These are phyloP conservation scores for Protomyces inundatus DNA, from an alignment of 1,139 yeast genomes.

Conservation along the genomic window DNA sequence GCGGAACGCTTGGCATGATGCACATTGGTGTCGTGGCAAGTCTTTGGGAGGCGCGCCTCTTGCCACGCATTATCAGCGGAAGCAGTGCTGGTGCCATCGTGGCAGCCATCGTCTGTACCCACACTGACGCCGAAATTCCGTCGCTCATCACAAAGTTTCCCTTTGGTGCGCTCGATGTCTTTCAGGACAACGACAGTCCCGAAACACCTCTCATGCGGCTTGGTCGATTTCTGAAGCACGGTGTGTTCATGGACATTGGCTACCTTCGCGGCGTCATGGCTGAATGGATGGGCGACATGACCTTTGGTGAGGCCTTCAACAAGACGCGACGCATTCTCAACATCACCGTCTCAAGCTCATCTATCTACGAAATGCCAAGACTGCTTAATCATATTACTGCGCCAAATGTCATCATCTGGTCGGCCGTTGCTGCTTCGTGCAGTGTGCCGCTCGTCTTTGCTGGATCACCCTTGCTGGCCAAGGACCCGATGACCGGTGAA, in stretches of 20 bases:
- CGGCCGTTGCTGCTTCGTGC: conserved; percentile 96
- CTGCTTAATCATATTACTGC: conserved; percentile 85
- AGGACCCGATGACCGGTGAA: conserved; percentile 62
- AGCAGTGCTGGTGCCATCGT: conserved; percentile 95
- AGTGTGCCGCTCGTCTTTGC: conserved; percentile 89
- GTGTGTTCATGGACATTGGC: conserved; percentile 80
- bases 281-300: conserved; percentile 78
- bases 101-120: conserved; percentile 80
- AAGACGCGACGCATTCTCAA: conserved; percentile 78
- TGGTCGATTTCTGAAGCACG: conserved; percentile 64
- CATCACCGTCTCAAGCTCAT: conserved; percentile 81
- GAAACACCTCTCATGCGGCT: conserved; percentile 49
- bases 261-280: conserved; percentile 70
- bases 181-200: conserved; percentile 40
- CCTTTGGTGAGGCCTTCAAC: conserved; percentile 89
- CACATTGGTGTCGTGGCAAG: conserved; percentile 90
- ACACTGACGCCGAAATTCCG: conserved; percentile 67
- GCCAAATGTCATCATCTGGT: conserved; percentile 87
- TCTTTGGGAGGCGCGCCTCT: conserved; percentile 61
- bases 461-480: conserved; percentile 77
- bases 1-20: conserved; percentile 86
- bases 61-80: conserved; percentile 90
- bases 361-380: conserved; percentile 53
- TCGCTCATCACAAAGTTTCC: conserved; percentile 46
- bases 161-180: conserved; percentile 57